phyloP scores from a whole-genome alignment of 768 basidiomycete genomes.

The Macrolepiota fuliginosa region DNA sequence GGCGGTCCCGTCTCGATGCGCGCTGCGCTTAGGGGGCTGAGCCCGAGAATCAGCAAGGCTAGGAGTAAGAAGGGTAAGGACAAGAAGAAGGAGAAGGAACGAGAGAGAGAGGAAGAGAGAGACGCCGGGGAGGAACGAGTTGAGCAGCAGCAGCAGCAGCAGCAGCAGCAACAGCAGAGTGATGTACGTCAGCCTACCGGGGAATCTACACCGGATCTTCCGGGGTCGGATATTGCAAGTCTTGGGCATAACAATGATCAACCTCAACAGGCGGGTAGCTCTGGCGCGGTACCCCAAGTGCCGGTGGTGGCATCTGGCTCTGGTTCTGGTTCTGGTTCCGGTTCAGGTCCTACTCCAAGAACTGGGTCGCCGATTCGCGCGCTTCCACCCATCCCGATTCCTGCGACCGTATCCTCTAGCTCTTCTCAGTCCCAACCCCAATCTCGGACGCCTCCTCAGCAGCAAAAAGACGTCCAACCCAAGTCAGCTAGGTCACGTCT shows the following conservation, averaged over 20 bases:
- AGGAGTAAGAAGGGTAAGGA: not conserved
- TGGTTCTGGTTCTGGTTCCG: not conserved
- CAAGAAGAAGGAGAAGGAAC: not conserved
- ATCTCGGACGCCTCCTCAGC: not conserved
- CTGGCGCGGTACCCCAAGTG: not conserved
- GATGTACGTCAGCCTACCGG: not conserved
- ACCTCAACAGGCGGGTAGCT: not conserved
- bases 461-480: not conserved
- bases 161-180: not conserved
- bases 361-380: conserved; percentile 3
- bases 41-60: conserved; percentile 8
- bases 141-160: not conserved
- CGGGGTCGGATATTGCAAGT: not conserved
- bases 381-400: conserved; percentile 9
- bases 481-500: not conserved
- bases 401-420: not conserved
- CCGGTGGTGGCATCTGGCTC: not conserved
- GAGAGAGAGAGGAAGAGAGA: not conserved
- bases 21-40: conserved; percentile 7
- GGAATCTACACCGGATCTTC: not conserved
- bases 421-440: not conserved
- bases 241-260: not conserved
- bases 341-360: not conserved
- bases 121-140: not conserved
- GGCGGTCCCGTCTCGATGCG: conserved; percentile 8